Conservation (phyloP, 441 rosid genomes). For the Aquilaria agallochum region DNA sequence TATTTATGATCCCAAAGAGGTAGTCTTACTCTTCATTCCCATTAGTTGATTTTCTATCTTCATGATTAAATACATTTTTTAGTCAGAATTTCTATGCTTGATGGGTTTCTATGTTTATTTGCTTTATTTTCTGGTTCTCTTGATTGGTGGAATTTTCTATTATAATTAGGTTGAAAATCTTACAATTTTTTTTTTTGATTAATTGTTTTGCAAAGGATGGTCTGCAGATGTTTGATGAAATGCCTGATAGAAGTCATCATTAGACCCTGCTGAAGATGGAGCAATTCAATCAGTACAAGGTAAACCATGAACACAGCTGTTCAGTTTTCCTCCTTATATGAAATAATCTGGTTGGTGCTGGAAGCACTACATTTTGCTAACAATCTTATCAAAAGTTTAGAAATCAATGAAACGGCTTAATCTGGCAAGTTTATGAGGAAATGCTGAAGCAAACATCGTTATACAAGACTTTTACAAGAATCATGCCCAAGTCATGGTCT, state of each 20-base stretch:
- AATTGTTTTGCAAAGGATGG: no score
- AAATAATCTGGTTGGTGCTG: conserved; percentile 16
- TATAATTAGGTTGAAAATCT: no score
- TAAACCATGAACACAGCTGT: conserved; percentile 16
- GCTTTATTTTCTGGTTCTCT: no score
- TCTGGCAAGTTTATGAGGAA: background rate
- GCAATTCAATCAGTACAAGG: conserved; percentile 19
- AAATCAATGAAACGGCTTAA: background rate
- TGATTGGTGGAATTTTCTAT: no score
- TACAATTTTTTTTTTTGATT: no score
- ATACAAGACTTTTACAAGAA: background rate
- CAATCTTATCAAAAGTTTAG: background rate
- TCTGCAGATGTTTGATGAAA: no score
- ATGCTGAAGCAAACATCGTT: no score
- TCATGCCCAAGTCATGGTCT: no score
- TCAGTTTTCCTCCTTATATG: background rate
- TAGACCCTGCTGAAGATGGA: conserved; percentile 20
- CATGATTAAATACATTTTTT: background rate
- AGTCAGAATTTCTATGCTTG: no score
- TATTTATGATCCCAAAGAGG: conserved; percentile 95
- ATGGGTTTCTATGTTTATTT: no score
- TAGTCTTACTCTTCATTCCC: conserved; percentile 11
- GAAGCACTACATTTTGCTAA: conserved; percentile 1
- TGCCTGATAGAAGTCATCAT: conserved; percentile 5
- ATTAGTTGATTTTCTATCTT: background rate